phyloP scores from a whole-genome alignment of 352 stramenopile genomes.

The Phytophthora gonapodyides region DNA sequence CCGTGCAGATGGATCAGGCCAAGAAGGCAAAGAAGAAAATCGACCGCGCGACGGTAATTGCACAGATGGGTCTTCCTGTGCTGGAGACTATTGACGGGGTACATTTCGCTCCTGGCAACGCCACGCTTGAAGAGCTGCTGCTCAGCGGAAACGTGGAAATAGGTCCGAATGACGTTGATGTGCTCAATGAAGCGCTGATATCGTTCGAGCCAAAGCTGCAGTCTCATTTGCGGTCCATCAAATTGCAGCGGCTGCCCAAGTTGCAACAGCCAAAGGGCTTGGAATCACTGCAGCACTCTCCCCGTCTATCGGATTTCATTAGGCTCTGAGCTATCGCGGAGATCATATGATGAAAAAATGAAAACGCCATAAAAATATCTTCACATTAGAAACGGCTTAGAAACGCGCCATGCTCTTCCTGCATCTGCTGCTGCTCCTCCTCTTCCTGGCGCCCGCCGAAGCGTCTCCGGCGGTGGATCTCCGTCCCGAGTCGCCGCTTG shows the following conservation, averaged over 20 bases:
- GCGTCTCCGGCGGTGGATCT: constrained; percentile 27
- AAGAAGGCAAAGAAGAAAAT: constrained; percentile 89
- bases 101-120: constrained; percentile 61
- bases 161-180: constrained; percentile 35
- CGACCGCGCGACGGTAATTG: constrained; percentile 53
- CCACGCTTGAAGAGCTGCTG: constrained; percentile 60
- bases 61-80: constrained; percentile 59
- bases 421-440: constrained; percentile 8
- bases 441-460: constrained; percentile 3
- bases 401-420: not conserved
- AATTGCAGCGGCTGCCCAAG: constrained; percentile 59
- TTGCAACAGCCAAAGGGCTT: constrained; percentile 8
- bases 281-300: constrained; percentile 13
- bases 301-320: constrained; percentile 40
- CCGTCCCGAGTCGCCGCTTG: constrained; percentile 47
- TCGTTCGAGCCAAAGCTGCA: constrained; percentile 48
- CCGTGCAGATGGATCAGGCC: constrained; percentile 59
- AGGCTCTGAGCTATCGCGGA: constrained; percentile 11
- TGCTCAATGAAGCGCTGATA: constrained; percentile 47
- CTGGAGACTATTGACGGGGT: constrained; percentile 61
- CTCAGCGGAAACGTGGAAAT: constrained; percentile 69
- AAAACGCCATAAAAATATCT: too few relatives aligned
- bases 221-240: constrained; percentile 60
- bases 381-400: too few relatives aligned
- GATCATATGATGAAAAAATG: too few relatives aligned